A percentile compares a stretch with the other conserved stretches of the same genome.
Conservation (phyloP, 2,329 filamentous ascomycete species). For the Aspergillus sp. region DNA sequence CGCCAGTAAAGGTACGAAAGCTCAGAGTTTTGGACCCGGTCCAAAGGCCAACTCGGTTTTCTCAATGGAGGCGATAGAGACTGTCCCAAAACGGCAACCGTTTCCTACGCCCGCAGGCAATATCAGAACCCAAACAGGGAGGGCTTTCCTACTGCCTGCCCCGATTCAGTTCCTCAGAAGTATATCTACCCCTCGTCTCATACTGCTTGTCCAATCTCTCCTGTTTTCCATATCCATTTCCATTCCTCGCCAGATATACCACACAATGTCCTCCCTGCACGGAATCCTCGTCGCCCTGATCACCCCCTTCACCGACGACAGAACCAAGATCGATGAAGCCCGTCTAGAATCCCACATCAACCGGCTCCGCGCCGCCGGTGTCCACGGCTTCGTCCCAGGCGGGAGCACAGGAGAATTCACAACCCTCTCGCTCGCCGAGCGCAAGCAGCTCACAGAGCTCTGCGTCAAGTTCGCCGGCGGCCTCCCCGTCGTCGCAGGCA, state of each 20-base stretch:
- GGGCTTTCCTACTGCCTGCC: no score
- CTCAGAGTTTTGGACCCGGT: no score
- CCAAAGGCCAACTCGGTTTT: no score
- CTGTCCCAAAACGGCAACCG: no score
- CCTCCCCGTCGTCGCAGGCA: constrained; percentile 29
- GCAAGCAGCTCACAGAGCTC: constrained; percentile 45
- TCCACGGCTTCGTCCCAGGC: constrained; percentile 53
- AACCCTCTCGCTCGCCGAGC: constrained; percentile 44
- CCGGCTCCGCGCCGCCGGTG: constrained; percentile 44
- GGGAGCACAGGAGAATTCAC: constrained; percentile 55
- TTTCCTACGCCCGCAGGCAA: no score
- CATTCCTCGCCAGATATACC: neutral
- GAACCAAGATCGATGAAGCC: constrained; percentile 40
- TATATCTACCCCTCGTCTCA: no score
- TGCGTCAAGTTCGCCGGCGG: constrained; percentile 28
- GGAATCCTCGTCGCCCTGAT: constrained; percentile 53
- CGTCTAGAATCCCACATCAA: constrained; percentile 48
- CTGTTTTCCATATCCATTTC: neutral
- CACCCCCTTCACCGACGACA: constrained; percentile 49
- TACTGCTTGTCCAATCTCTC: no score
- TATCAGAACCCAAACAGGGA: no score
- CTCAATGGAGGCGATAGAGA: no score
- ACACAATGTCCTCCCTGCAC: constrained; percentile 18
- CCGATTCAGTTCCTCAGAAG: fast-evolving
- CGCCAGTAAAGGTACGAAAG: no score